These are phyloP conservation scores for Nyctanthes arbortristis DNA, from an alignment of 257 asterid species.

Conservation along the genomic window DNA sequence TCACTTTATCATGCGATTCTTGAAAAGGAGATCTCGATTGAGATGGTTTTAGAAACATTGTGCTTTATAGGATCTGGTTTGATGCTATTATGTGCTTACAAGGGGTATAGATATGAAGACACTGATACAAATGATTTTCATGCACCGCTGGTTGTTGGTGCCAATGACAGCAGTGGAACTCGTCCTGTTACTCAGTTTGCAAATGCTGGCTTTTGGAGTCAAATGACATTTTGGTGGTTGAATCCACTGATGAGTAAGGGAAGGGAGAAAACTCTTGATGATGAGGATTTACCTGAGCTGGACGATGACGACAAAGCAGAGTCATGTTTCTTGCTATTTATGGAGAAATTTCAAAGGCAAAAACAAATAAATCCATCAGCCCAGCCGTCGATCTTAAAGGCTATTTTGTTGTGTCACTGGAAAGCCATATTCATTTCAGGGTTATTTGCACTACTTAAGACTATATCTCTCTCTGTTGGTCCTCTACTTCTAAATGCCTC, in stretches of 20 bases:
- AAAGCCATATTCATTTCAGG: constrained; percentile 68
- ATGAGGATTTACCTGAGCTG: too few relatives aligned
- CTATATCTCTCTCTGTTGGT: constrained; percentile 71
- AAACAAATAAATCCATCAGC: constrained; percentile 40
- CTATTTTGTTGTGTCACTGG: constrained; percentile 60
- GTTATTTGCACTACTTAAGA: constrained; percentile 66
- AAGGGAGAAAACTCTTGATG: too few relatives aligned
- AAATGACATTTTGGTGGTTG: constrained; percentile 85
- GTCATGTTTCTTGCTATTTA: constrained; percentile 61
- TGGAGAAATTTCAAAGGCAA: constrained; percentile 40
- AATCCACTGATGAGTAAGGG: constrained; percentile 80
- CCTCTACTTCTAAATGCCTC: constrained; percentile 84
- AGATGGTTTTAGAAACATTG: constrained; percentile 45
- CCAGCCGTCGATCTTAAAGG: constrained; percentile 55
- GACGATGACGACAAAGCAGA: constrained; percentile 69
- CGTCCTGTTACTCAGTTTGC: constrained; percentile 53
- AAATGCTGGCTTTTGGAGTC: constrained; percentile 51
- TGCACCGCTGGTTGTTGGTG: constrained; percentile 52
- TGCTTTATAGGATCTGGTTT: constrained; percentile 62
- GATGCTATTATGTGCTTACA: constrained; percentile 56
- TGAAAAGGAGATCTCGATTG: constrained; percentile 33
- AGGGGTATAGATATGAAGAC: constrained; percentile 34
- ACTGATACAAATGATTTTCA: constrained; percentile 34
- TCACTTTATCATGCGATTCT: constrained; percentile 42
- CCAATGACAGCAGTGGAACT: constrained; percentile 28